These are phyloP conservation scores for Penicillium sp. DNA, from an alignment of 2,329 filamentous ascomycete species.

Conservation along the genomic window DNA sequence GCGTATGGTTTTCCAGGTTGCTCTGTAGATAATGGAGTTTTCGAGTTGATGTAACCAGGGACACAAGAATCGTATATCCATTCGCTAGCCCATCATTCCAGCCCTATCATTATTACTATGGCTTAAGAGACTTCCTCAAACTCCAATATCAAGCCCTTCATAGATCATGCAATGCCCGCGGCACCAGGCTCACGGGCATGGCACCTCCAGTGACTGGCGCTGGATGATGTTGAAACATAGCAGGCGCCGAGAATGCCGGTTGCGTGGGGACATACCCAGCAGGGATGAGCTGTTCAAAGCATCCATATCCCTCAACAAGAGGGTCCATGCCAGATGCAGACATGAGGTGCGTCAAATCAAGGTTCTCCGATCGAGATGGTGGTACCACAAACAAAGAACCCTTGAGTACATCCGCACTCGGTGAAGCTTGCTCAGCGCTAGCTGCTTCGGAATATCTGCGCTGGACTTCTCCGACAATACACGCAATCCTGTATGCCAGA, in stretches of 20 bases:
- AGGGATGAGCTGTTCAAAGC: conserved; percentile 37
- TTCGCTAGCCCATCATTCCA: not conserved
- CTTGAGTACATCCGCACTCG: conserved; percentile 27
- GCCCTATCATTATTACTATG: not conserved
- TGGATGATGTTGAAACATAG: conserved; percentile 29
- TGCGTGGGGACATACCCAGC: conserved; percentile 26
- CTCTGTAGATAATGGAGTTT: not conserved
- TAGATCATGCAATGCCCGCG: conserved; percentile 34
- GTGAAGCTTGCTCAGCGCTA: conserved; percentile 30
- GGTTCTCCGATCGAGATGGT: conserved; percentile 26
- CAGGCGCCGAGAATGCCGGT: conserved; percentile 24
- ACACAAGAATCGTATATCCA: conserved; percentile 7
- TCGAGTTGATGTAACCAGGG: not conserved
- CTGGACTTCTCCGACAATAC: conserved; percentile 40
- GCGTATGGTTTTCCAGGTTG: not conserved
- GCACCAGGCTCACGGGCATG: conserved; percentile 33
- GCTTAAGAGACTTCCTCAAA: not conserved
- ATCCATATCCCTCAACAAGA: conserved; percentile 34
- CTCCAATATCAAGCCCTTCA: conserved; percentile 16
- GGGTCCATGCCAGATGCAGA: conserved; percentile 29
- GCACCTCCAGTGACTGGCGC: conserved; percentile 28
- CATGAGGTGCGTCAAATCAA: conserved; percentile 36
- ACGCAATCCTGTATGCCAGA: conserved; percentile 42
- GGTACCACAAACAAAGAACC: conserved; percentile 19
- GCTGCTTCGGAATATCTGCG: conserved; percentile 35